A percentile compares a stretch with the other conserved stretches of the same genome.
Conservation (phyloP, 2,329 filamentous ascomycete species). For the Xylariaceae sp. region DNA sequence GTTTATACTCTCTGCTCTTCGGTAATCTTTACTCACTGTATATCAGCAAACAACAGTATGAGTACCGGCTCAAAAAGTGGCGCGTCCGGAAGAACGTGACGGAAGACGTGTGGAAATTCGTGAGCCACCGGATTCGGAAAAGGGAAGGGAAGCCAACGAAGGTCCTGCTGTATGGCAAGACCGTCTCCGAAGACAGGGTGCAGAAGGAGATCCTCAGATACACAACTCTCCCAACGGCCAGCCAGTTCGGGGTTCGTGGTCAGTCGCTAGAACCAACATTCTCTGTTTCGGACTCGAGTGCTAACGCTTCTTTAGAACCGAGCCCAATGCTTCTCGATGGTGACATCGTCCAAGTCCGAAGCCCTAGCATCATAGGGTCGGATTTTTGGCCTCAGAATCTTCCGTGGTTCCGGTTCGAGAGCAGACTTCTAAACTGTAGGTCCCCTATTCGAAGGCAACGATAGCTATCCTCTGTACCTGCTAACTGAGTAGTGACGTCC, state of each 20-base stretch:
- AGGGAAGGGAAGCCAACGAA: neutral
- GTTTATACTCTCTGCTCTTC: neutral
- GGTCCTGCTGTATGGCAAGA: neutral
- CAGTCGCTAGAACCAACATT: neutral
- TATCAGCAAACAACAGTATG: conserved; percentile 8
- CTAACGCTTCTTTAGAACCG: neutral
- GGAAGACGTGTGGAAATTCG: conserved; percentile 5
- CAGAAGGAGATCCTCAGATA: conserved; percentile 5
- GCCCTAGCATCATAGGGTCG: neutral
- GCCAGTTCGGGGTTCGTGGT: conserved; percentile 1
- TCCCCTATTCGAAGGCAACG: neutral
- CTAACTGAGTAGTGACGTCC: too few species aligned
- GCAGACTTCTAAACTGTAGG: neutral
- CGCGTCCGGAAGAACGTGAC: conserved; percentile 6
- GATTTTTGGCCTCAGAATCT: conserved; percentile 7
- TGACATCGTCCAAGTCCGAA: conserved; percentile 4
- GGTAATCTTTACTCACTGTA: neutral
- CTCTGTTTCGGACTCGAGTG: neutral
- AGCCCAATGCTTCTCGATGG: conserved; percentile 1
- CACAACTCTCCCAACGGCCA: conserved; percentile 5
- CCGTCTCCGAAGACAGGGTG: neutral
- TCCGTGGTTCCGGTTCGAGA: conserved; percentile 9
- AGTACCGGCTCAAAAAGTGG: conserved; percentile 14
- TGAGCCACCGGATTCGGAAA: conserved; percentile 2
- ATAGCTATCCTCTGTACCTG: too few species aligned